Percentiles rank a stretch among this genome's conserved stretches.
These are phyloP conservation scores for Paradendryphiella salina DNA, from an alignment of 2,329 filamentous ascomycete genomes.

Conservation along the genomic window DNA sequence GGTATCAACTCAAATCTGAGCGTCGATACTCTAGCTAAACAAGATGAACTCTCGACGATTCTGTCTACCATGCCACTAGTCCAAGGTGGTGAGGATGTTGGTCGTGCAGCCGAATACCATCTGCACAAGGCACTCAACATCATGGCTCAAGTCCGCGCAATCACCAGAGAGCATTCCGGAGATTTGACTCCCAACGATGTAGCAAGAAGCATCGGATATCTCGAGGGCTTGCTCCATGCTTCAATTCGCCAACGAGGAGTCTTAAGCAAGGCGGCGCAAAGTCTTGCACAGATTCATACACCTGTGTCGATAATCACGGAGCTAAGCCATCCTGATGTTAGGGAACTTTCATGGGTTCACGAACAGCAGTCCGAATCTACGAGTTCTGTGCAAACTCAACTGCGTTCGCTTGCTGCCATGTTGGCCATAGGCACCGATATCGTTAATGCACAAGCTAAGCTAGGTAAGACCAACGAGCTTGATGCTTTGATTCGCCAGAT, in stretches of 20 bases:
- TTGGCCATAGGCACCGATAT: conserved; percentile 65
- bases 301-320: conserved; percentile 43
- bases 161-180: conserved; percentile 73
- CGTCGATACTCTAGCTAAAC: conserved; percentile 70
- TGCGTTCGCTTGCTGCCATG: conserved; percentile 70
- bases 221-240: conserved; percentile 82
- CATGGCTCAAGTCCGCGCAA: conserved; percentile 67
- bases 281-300: conserved; percentile 45
- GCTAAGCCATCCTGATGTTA: conserved; percentile 28
- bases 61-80: conserved; percentile 59
- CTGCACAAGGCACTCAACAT: conserved; percentile 80
- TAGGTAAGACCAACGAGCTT: conserved; percentile 55
- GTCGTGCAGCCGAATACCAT: conserved; percentile 63
- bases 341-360: conserved; percentile 22
- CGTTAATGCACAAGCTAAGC: conserved; percentile 66
- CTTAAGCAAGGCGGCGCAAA: conserved; percentile 34
- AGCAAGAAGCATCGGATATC: conserved; percentile 74
- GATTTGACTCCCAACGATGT: conserved; percentile 84
- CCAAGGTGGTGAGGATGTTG: conserved; percentile 33
- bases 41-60: conserved; percentile 70
- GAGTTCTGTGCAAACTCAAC: conserved; percentile 20
- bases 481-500: conserved; percentile 30
- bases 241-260: conserved; percentile 62
- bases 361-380: conserved; percentile 15
- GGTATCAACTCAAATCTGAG: conserved; percentile 83